phyloP scores from a whole-genome alignment of 768 basidiomycete species.

The Cystobasidiopsis lactophilus region DNA sequence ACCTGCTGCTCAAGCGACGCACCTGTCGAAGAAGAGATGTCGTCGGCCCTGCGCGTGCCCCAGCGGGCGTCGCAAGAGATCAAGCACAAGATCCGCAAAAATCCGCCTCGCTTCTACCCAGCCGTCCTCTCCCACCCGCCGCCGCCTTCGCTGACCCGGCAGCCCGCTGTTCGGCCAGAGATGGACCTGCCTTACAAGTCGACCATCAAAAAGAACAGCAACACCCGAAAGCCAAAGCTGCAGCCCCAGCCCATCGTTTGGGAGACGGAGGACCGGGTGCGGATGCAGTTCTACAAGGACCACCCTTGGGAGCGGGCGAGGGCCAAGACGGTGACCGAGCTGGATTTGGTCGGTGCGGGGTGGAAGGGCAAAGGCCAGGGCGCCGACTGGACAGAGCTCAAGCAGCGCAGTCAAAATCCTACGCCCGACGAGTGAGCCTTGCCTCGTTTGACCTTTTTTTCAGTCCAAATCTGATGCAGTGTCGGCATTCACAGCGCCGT shows the following conservation, averaged over 20 bases:
- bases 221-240: not conserved
- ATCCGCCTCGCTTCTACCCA: constrained; percentile 10
- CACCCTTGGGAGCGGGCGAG: constrained; percentile 91
- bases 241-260: constrained; percentile 44
- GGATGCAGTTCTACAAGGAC: constrained; percentile 79
- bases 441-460: not conserved
- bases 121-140: constrained; percentile 12
- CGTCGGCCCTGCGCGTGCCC: not conserved
- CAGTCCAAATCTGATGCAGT: not conserved
- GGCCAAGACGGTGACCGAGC: constrained; percentile 53
- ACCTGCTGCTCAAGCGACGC: too few relatives aligned
- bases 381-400: constrained; percentile 47
- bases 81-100: constrained; percentile 2
- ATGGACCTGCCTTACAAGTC: constrained; percentile 2
- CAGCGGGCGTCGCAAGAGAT: not conserved
- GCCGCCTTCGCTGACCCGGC: constrained; percentile 12
- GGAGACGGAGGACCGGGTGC: constrained; percentile 52
- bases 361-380: constrained; percentile 28
- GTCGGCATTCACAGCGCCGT: constrained; percentile 63
- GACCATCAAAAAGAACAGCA: not conserved
- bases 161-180: constrained; percentile 2
- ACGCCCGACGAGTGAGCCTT: constrained; percentile 64
- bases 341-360: constrained; percentile 28
- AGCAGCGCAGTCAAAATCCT: constrained; percentile 63
- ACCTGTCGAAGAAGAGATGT: too few relatives aligned